These are phyloP conservation scores for Globisporangium viniferum DNA, from an alignment of 352 stramenopile species.

Conservation along the genomic window DNA sequence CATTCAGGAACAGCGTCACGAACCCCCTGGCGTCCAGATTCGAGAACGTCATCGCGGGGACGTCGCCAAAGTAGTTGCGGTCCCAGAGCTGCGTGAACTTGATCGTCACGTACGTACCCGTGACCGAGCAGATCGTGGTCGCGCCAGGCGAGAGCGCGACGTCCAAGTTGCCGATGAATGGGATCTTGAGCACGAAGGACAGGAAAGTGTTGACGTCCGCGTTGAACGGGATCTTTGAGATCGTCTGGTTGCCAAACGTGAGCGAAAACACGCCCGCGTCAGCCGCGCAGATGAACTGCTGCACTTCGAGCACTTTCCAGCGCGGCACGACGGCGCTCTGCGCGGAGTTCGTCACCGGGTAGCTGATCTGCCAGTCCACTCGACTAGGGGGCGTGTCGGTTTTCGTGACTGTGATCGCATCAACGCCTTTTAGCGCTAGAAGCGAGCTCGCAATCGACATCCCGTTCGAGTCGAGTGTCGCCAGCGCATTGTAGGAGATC, in stretches of 20 bases:
- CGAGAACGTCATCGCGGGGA: constrained; percentile 59
- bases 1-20: constrained; percentile 39
- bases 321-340: constrained; percentile 48
- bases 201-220: constrained; percentile 55
- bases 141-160: constrained; percentile 38
- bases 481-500: constrained; percentile 53
- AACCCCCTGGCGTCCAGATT: constrained; percentile 52
- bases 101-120: constrained; percentile 59
- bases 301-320: constrained; percentile 66
- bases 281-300: constrained; percentile 77
- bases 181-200: constrained; percentile 34
- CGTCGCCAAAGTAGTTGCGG: constrained; percentile 48
- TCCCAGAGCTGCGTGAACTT: constrained; percentile 52
- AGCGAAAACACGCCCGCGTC: constrained; percentile 55
- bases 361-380: constrained; percentile 52
- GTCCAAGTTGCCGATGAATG: constrained; percentile 42
- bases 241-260: constrained; percentile 50
- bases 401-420: constrained; percentile 34
- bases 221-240: constrained; percentile 58
- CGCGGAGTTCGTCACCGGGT: constrained; percentile 36
- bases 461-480: constrained; percentile 39
- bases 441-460: constrained; percentile 51
- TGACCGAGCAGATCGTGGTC: constrained; percentile 45
- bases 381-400: constrained; percentile 26
- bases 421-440: constrained; percentile 34